Evolutionary conservation across 164 flowering plant genomes (phyloP), one percentile per base, ranked within the genome.

Genomic region (Aristolochia fimbriata): DNA sequence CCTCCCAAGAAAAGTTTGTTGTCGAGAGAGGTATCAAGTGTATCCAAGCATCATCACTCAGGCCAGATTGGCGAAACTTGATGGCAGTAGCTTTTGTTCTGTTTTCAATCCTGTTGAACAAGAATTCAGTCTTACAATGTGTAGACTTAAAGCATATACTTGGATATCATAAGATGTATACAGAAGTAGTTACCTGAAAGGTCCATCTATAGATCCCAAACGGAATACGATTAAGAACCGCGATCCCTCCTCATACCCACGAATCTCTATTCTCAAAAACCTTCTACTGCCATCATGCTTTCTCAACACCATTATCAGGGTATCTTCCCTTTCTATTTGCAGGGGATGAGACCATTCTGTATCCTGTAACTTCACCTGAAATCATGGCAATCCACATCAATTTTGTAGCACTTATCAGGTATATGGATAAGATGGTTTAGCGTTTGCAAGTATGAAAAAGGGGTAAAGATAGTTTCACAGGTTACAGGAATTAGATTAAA

Each of bases 191-290:
- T 84, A 90, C 99, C 94, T 90, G 64, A 93, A 76, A 47, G 89
- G 97, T 68, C 87, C 94, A 72, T 77, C 65, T 19, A 68, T 58
- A 43, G 97, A 78, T 54, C 96, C 99, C 52, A 80, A 76, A 53
- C 97, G 99, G 56, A 93, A 93, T 14, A 93, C 94, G 70, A 90
- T 78, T 52, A 88, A 64, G 64, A 88, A 93, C 17, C 97, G 91
- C 25, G 99, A 93, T 57, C 96, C 99, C 75, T 93, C 99, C 74
- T 93, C 99, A 66, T 82, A 90, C 49, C 97, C 99, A 37, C 99
- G 95, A 62, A 93, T 82, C 74, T 90, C 99, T 46, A 78, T 76
- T 66, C 76, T 79, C 73, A 93, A 65, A 75, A 80, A 78, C 65
- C 56, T 82, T 47, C 83, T 69, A 33, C 65, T 65, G 55, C 89